Evolutionary conservation across 306 rosid species (phyloP).

Genomic region (Coriaria nepalensis): DNA sequence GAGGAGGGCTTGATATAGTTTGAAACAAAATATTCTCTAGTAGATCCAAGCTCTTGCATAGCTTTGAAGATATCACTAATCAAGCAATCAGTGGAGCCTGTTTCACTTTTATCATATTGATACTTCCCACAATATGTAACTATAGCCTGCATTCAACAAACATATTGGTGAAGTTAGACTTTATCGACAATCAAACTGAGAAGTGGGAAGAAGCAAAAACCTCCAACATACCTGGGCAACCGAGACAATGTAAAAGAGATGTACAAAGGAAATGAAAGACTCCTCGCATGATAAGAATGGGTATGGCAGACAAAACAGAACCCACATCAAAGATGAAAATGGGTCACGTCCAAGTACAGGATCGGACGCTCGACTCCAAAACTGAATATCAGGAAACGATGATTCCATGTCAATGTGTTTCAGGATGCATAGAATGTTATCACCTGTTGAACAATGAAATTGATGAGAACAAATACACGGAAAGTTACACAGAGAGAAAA

Average conservation of each 20-base stretch:
- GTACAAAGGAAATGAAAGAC: slow-evolving; percentile 68
- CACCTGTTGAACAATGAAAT: slow-evolving; percentile 34
- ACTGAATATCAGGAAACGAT: slow-evolving; percentile 39
- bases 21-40: slow-evolving; percentile 43
- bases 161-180: slow-evolving; percentile 18
- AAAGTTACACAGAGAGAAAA: background rate
- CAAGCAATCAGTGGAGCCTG: slow-evolving; percentile 44
- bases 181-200: slow-evolving; percentile 6
- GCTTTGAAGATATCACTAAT: slow-evolving; percentile 52
- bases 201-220: slow-evolving; percentile 8
- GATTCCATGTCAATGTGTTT: slow-evolving; percentile 33
- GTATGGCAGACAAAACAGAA: slow-evolving; percentile 76
- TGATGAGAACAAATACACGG: slow-evolving; percentile 7
- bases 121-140: slow-evolving; percentile 40
- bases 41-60: slow-evolving; percentile 34
- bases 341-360: slow-evolving; percentile 81
- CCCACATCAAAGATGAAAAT: slow-evolving; percentile 93
- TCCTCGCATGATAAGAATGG: slow-evolving; percentile 74
- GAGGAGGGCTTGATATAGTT: slow-evolving; percentile 34
- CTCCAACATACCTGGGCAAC: slow-evolving; percentile 60
- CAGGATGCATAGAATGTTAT: slow-evolving; percentile 30
- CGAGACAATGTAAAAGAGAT: slow-evolving; percentile 67
- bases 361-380: slow-evolving; percentile 73
- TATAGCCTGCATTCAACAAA: slow-evolving; percentile 45
- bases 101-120: slow-evolving; percentile 24